phyloP scores from a whole-genome alignment of 2,329 filamentous ascomycete genomes.

The Arthrobotrys iridis region DNA sequence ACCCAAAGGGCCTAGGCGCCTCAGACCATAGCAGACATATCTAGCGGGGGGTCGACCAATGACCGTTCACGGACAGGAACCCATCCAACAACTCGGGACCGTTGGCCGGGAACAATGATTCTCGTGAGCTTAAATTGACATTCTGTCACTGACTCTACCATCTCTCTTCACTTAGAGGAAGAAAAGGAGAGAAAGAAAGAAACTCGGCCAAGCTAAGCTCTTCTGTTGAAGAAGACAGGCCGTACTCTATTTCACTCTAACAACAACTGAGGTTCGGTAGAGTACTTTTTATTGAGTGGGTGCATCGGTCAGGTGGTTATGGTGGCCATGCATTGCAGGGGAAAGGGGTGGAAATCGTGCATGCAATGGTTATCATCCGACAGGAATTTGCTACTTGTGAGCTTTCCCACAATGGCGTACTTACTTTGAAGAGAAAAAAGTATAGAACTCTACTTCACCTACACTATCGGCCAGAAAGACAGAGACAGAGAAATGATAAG shows the following conservation, averaged over 20 bases:
- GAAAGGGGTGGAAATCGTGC: not conserved
- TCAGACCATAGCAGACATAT: conserved; percentile 11
- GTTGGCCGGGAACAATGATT: conserved; percentile 26
- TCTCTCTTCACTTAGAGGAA: not conserved
- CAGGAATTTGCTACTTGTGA: not conserved
- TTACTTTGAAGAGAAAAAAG: not conserved
- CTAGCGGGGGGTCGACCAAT: conserved; percentile 2
- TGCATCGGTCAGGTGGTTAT: conserved; percentile 25
- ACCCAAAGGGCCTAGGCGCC: conserved; percentile 16
- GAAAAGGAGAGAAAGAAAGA: not conserved
- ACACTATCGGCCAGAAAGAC: not conserved
- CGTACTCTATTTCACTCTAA: not conserved
- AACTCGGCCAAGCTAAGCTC: not conserved
- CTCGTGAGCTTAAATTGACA: conserved; percentile 39
- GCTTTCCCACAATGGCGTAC: not conserved
- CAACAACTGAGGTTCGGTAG: not conserved
- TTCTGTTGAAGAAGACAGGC: no score
- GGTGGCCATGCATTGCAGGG: conserved; percentile 35
- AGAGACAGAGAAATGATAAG: not conserved
- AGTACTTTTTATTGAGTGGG: no score
- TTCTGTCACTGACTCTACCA: conserved; percentile 6
- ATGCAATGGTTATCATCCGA: conserved; percentile 12
- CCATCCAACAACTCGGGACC: conserved; percentile 45
- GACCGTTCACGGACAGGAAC: conserved; percentile 41
- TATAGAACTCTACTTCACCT: no score